Evolutionary conservation across 1,139 yeast genomes (phyloP).

Genomic region (Magnusiomyces clavatus): DNA sequence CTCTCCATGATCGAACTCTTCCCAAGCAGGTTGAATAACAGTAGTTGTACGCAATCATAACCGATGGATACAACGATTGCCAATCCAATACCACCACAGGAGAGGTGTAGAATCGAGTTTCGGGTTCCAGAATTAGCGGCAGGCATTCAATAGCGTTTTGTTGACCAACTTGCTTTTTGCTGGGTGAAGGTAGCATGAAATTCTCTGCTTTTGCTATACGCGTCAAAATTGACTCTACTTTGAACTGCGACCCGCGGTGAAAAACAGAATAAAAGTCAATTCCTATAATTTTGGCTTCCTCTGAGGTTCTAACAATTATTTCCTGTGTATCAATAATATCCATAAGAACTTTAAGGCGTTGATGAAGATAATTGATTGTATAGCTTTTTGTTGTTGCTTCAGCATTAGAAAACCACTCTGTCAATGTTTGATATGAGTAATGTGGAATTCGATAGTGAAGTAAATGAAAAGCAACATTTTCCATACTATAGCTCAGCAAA

Average conservation of each 20-base stretch:
- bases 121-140: slow-evolving; percentile 90
- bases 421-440: slow-evolving; percentile 44
- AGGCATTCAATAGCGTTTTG: slow-evolving; percentile 84
- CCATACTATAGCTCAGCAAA: slow-evolving; percentile 64
- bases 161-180: slow-evolving; percentile 69
- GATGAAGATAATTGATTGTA: slow-evolving; percentile 46
- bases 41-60: slow-evolving; percentile 84
- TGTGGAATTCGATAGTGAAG: slow-evolving; percentile 63
- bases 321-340: slow-evolving; percentile 56
- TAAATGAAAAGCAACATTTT: slow-evolving; percentile 62
- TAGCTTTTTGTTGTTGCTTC: slow-evolving; percentile 26
- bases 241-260: slow-evolving; percentile 87
- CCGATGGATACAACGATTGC: slow-evolving; percentile 88
- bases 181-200: slow-evolving; percentile 67
- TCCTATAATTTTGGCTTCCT: slow-evolving; percentile 80
- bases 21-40: slow-evolving; percentile 88
- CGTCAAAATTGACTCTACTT: slow-evolving; percentile 76
- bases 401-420: slow-evolving; percentile 40
- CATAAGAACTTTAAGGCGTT: slow-evolving; percentile 43
- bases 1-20: slow-evolving; percentile 45
- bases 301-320: slow-evolving; percentile 62
- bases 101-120: slow-evolving; percentile 73
- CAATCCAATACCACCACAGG: slow-evolving; percentile 88
- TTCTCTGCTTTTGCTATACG: slow-evolving; percentile 73
- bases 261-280: slow-evolving; percentile 83